Conservation (phyloP, 139 green algal species). For the Chlamydomonas sp. region DNA sequence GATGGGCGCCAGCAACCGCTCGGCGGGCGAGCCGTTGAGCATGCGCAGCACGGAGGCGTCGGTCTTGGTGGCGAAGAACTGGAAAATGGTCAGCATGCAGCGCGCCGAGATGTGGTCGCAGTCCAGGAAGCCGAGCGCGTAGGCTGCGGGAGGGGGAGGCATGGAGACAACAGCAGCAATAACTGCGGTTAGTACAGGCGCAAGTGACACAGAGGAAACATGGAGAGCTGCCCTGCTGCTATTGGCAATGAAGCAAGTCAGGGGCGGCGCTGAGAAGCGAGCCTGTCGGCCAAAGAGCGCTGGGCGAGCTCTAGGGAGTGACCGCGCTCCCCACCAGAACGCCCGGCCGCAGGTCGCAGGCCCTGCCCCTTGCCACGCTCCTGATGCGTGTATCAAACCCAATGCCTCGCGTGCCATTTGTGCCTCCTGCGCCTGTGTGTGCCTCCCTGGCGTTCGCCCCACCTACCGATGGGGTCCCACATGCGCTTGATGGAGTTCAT, state of each 20-base stretch:
- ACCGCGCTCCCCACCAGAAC: too few relatives aligned
- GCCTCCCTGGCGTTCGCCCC: background rate
- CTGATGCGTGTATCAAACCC: too few relatives aligned
- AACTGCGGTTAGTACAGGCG: background rate
- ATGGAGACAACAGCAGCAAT: background rate
- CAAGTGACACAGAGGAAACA: too few relatives aligned
- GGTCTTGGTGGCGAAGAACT: constrained; percentile 99
- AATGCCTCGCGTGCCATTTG: too few relatives aligned
- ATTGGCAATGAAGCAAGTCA: too few relatives aligned
- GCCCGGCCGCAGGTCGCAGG: too few relatives aligned
- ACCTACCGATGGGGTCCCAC: constrained; percentile 95
- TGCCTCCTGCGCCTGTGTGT: too few relatives aligned
- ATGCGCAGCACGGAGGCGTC: constrained; percentile 95
- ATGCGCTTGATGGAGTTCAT: constrained; percentile 91
- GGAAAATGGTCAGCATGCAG: constrained; percentile 98
- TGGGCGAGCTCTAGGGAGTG: too few relatives aligned
- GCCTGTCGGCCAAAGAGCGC: too few relatives aligned
- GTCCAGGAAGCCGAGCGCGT: constrained; percentile 97
- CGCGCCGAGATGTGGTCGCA: constrained; percentile 96
- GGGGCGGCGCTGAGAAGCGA: too few relatives aligned
- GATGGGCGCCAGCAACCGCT: constrained; percentile 91
- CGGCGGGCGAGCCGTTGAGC: constrained; percentile 93
- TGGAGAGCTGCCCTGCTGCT: too few relatives aligned
- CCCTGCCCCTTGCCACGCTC: too few relatives aligned
- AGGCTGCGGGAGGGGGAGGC: constrained; percentile 71